Evolutionary conservation across 2,329 filamentous ascomycete genomes (phyloP).

Genomic region (Xylaria sp.): DNA sequence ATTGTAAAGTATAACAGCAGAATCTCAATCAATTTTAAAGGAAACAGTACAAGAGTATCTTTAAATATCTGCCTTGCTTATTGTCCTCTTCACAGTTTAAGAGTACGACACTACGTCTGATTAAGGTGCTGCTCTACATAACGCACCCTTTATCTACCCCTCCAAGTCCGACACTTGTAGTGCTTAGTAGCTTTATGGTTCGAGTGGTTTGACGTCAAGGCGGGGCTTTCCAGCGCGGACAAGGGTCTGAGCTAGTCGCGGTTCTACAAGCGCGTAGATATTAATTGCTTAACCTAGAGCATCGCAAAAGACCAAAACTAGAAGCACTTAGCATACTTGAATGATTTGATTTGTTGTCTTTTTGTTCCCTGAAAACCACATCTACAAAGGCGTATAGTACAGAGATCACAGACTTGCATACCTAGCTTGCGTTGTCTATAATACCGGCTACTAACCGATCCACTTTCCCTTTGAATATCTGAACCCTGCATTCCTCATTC

Average conservation of each 20-base stretch:
- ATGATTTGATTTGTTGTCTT: background rate
- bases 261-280: conserved; percentile 16
- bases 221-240: background rate
- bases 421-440: too few species aligned
- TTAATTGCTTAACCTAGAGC: background rate
- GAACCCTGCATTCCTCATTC: background rate
- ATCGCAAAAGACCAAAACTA: background rate
- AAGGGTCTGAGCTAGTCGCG: conserved; percentile 19
- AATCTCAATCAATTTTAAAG: background rate
- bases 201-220: conserved; percentile 41
- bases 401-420: too few species aligned
- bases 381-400: too few species aligned
- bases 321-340: background rate
- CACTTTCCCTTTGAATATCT: background rate
- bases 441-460: background rate
- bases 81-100: background rate
- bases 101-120: background rate
- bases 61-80: background rate
- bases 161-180: conserved; percentile 18
- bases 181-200: background rate
- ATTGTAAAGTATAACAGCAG: background rate
- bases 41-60: background rate
- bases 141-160: conserved; percentile 29
- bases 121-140: conserved; percentile 11
- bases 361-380: background rate